Base-by-base conservation (phyloP, 495 filamentous ascomycete species). In the Bacidia gigantensis region DNA sequence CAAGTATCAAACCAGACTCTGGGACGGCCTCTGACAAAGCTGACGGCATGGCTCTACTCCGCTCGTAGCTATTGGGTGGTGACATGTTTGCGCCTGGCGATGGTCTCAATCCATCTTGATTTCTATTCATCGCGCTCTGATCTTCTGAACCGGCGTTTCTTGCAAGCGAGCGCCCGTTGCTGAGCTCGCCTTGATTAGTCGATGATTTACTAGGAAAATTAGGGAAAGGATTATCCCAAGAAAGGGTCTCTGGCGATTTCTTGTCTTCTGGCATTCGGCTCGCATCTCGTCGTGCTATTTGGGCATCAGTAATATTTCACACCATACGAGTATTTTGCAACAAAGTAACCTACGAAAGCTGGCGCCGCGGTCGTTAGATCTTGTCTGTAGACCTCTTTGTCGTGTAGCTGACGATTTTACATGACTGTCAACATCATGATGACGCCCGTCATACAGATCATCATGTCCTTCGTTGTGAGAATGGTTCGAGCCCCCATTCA, bases 171-270 rank as follows among this genome's bases (percentile, higher is more conserved):
- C 52, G 40, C 1, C 52, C 18, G 38, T 35, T 50, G 10, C 39
- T 46, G 1, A 11, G 18, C 21, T 47, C 46, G 1, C 46, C 26
- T 29, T 43, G 26, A 26, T 22, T 68, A 54, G 75, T 70, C 53
- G 66, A 72, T 40, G 70, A 70, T 38, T 70, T 68, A 42, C 67
- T 64, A 26, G 78, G 77, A 53, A 86, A 85, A 1, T 73, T 69
- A 11, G 84, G 81, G 54, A 85, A 87, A 2, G 82, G 77, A 55
- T 79, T 81, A 43, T 83, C 81, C 60, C 76, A 82, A n/a, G 75
- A 65, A 39, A 69, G 59, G 3, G 69, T 69, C 11, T 72, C 70
- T 9, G 79, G 74, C 20, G 66, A 69, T 18, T 66, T 61, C 3
- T 69, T 69, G 9, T 68, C 58, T 12, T 62, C 54, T 11, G 64